phyloP scores from a whole-genome alignment of 768 basidiomycete species.

The Agaricus sinodeliciosus region DNA sequence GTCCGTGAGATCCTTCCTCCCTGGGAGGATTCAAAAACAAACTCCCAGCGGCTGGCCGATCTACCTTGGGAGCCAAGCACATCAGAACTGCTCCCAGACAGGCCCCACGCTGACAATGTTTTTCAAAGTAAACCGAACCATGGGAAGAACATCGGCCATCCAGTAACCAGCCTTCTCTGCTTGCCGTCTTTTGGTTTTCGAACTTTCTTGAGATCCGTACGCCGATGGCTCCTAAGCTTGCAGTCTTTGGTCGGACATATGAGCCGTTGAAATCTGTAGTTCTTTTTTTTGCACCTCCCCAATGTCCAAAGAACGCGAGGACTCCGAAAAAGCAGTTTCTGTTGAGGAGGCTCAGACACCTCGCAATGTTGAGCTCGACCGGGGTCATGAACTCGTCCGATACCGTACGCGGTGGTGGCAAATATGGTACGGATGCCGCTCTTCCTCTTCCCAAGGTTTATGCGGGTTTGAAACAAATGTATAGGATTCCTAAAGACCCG shows the following conservation, averaged over 20 bases:
- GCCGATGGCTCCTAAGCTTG: background rate
- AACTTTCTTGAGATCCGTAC: background rate
- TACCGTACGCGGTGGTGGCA: slow-evolving; percentile 48
- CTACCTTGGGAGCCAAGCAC: background rate
- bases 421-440: slow-evolving; percentile 35
- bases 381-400: slow-evolving; percentile 31
- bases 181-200: background rate
- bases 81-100: too few relatives aligned
- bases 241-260: background rate
- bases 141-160: background rate
- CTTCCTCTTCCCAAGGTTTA: background rate
- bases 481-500: slow-evolving; percentile 52
- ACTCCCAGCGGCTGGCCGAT: background rate
- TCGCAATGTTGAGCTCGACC: slow-evolving; percentile 26
- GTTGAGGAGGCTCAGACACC: background rate
- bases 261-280: background rate
- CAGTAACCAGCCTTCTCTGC: background rate
- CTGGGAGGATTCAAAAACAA: background rate
- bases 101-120: too few relatives aligned
- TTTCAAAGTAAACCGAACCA: background rate
- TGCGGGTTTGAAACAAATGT: background rate
- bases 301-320: slow-evolving; percentile 4
- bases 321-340: background rate
- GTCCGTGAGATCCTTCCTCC: background rate
- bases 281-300: background rate